Evolutionary conservation across 164 flowering plant genomes (phyloP).

Genomic region (Platanus orientalis): DNA sequence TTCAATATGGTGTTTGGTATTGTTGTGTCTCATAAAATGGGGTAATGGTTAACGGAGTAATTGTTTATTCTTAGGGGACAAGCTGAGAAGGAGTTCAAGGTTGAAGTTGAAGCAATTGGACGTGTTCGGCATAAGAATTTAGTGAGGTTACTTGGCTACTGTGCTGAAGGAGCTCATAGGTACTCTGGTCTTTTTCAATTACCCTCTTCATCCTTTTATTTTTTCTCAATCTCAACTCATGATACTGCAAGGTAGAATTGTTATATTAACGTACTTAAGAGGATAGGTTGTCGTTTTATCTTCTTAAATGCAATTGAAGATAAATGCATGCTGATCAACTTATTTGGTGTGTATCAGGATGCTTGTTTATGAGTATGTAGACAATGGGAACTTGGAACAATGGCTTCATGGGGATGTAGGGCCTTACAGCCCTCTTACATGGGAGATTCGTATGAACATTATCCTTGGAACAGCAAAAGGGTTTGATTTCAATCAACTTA

Average conservation of each 20-base stretch:
- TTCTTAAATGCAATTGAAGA: neutral
- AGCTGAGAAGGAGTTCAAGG: slow-evolving; percentile 81
- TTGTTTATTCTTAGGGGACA: slow-evolving; percentile 47
- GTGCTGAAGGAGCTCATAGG: slow-evolving; percentile 96
- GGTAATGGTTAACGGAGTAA: neutral
- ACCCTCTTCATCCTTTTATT: neutral
- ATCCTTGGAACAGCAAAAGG: slow-evolving; percentile 76
- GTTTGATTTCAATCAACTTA: slow-evolving; percentile 24
- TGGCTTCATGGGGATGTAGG: slow-evolving; percentile 86
- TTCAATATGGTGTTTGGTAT: no score
- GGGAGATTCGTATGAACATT: slow-evolving; percentile 70
- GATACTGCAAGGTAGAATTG: neutral
- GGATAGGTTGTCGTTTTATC: neutral
- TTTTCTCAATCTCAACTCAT: no score
- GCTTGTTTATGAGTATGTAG: slow-evolving; percentile 75
- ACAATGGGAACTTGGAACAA: slow-evolving; percentile 71
- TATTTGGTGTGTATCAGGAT: slow-evolving; percentile 35
- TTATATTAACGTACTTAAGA: neutral
- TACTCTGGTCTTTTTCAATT: slow-evolving; percentile 17
- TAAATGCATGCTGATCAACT: neutral
- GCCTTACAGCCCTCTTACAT: slow-evolving; percentile 64
- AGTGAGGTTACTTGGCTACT: slow-evolving; percentile 86
- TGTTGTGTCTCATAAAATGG: neutral
- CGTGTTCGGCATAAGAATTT: slow-evolving; percentile 88
- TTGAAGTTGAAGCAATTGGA: slow-evolving; percentile 86